These are phyloP conservation scores for Opeltia flavorubescens DNA, from an alignment of 495 filamentous ascomycete species.

Conservation along the genomic window DNA sequence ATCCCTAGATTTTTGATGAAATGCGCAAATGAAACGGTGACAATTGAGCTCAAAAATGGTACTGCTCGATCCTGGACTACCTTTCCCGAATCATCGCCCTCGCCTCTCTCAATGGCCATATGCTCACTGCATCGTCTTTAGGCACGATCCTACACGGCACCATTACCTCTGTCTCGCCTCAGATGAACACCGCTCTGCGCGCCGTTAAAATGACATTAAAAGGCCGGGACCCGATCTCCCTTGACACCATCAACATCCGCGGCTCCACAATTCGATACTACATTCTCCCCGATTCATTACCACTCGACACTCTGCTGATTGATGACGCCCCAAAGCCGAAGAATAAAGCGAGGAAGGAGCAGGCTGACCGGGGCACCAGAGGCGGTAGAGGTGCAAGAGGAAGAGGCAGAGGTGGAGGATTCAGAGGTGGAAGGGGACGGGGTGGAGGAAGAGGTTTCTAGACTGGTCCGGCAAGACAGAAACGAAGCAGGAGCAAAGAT, in stretches of 20 bases:
- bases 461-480: neutral
- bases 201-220: constrained; percentile 89
- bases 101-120: neutral
- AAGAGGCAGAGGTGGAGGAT: constrained; percentile 34
- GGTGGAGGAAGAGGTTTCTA: constrained; percentile 53
- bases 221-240: constrained; percentile 67
- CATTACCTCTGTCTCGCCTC: constrained; percentile 82
- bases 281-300: constrained; percentile 87
- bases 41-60: constrained; percentile 97
- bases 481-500: neutral
- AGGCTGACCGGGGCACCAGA: constrained; percentile 46
- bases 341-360: constrained; percentile 97
- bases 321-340: constrained; percentile 96
- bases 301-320: constrained; percentile 84
- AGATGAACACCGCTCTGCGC: constrained; percentile 92
- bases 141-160: constrained; percentile 93
- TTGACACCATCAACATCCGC: constrained; percentile 94
- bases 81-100: neutral
- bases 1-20: constrained; percentile 86
- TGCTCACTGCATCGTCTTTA: constrained; percentile 20
- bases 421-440: constrained; percentile 43
- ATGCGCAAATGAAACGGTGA: constrained; percentile 93
- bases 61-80: constrained; percentile 7
- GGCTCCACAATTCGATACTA: constrained; percentile 87
- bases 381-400: constrained; percentile 43